phyloP scores from a whole-genome alignment of 306 rosid species.

The Cyclanthera cordifolia region DNA sequence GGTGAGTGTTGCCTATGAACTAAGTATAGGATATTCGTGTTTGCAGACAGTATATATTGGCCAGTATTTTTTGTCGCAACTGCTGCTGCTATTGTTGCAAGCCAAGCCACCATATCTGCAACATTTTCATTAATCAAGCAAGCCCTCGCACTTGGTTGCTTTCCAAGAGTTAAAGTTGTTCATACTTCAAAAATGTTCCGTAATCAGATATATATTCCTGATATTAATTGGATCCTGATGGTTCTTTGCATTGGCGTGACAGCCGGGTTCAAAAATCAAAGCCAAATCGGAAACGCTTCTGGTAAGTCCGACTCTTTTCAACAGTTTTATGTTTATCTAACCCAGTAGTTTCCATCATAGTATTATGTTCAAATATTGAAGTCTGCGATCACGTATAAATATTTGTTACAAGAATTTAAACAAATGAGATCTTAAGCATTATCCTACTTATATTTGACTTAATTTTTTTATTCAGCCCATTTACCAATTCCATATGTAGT shows the following conservation, averaged over 20 bases:
- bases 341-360: background rate
- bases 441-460: no score
- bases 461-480: background rate
- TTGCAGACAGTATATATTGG: conserved; percentile 13
- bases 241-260: conserved; percentile 61
- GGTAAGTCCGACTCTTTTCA: conserved; percentile 25
- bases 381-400: background rate
- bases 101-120: conserved; percentile 87
- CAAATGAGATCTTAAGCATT: no score
- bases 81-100: conserved; percentile 36
- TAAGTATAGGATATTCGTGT: background rate
- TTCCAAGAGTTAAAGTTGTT: conserved; percentile 84
- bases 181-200: conserved; percentile 65
- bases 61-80: conserved; percentile 12
- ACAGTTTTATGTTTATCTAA: background rate
- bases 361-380: background rate
- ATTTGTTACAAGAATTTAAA: no score
- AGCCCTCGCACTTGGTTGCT: conserved; percentile 73
- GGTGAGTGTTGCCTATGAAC: background rate
- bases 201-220: conserved; percentile 85
- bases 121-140: conserved; percentile 74
- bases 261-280: conserved; percentile 44
- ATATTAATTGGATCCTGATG: conserved; percentile 81
- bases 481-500: background rate
- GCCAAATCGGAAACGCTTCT: conserved; percentile 72